Base-by-base conservation (phyloP, 2,329 filamentous ascomycete genomes). In the Septoria linicola region DNA sequence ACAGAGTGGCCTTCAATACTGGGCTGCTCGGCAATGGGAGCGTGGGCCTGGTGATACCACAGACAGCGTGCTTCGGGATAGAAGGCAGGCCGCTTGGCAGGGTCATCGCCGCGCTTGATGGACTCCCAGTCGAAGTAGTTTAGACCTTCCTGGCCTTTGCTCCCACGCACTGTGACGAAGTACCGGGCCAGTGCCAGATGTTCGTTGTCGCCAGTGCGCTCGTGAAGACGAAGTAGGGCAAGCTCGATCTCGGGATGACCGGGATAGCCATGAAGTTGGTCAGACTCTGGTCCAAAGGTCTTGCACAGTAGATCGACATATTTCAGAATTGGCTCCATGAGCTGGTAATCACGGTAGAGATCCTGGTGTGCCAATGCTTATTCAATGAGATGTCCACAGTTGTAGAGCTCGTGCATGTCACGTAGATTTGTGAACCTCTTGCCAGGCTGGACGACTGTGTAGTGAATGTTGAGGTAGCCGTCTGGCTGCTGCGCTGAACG, bases 381-480 rank as follows among this genome's bases (percentile, higher is more conserved):
- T 65, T 84, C 81, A 41, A 83, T 81, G 8, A 85, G 66, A 63
- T 85, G 81, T 0, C 82, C 81, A 8, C 76, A 76, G 55, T 83
- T 83, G 61, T 83, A 80, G 71, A 85, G 65, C 64, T 84, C 81
- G 67, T 84, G 81, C 68, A 82, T 75, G 63, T 85, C 82, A 41
- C 80, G 66, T 6, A 85, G 55, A 57, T 84, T 84, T 0, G 77
- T 74, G 70, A 80, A 84, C 7, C 80, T 65, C 44, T 77, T 76
- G 0, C 68, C 72, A 0, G 79, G 79, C 36, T 80, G 78, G 1
- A 82, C 77, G 0, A 84, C 77, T 0, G 79, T 82, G 55, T 79
- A 84, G 60, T 84, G 80, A 5, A 83, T 76, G 59, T 84, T 84
- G 17, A 85, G 62, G 60, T 85, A 85, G 1, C 82, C 82, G 60